Evolutionary conservation across 495 filamentous ascomycete species (phyloP).

Genomic region (Penicillium canescens): DNA sequence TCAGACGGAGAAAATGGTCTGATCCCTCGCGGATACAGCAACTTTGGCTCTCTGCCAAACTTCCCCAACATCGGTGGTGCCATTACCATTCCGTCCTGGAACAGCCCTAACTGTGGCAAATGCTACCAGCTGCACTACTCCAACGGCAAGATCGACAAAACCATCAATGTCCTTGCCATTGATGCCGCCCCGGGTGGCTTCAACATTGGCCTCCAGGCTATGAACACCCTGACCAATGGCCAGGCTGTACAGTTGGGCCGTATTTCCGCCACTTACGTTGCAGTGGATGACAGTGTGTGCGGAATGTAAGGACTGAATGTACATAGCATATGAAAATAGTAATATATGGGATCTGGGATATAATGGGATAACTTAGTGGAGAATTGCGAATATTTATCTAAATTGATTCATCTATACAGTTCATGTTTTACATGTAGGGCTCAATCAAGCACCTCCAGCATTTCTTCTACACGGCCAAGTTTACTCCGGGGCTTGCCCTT

Average conservation of each 20-base stretch:
- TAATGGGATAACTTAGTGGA: neutral
- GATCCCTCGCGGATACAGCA: conserved; percentile 66
- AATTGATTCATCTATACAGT: conserved; percentile 8
- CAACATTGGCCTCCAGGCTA: conserved; percentile 63
- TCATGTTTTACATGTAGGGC: conserved; percentile 9
- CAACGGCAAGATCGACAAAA: conserved; percentile 38
- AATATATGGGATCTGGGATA: neutral
- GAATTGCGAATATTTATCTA: conserved; percentile 9
- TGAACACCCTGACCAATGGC: conserved; percentile 65
- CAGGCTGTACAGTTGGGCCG: conserved; percentile 56
- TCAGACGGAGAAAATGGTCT: conserved; percentile 60
- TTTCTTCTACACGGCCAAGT: conserved; percentile 72
- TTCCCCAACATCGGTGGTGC: conserved; percentile 67
- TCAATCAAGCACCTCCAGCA: conserved; percentile 61
- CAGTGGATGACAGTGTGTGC: conserved; percentile 43
- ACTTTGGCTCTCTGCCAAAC: conserved; percentile 53
- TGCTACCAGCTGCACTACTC: conserved; percentile 66
- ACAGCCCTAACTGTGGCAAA: conserved; percentile 62
- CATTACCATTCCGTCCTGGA: conserved; percentile 58
- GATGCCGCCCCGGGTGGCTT: conserved; percentile 62
- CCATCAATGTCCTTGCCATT: conserved; percentile 66
- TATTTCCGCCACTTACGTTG: conserved; percentile 49
- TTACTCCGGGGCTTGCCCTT: conserved; percentile 84
- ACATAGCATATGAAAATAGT: neutral
- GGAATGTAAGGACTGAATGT: conserved; percentile 22